Conservation (phyloP, 2,329 filamentous ascomycete genomes). For the Fusarium anthophilum region DNA sequence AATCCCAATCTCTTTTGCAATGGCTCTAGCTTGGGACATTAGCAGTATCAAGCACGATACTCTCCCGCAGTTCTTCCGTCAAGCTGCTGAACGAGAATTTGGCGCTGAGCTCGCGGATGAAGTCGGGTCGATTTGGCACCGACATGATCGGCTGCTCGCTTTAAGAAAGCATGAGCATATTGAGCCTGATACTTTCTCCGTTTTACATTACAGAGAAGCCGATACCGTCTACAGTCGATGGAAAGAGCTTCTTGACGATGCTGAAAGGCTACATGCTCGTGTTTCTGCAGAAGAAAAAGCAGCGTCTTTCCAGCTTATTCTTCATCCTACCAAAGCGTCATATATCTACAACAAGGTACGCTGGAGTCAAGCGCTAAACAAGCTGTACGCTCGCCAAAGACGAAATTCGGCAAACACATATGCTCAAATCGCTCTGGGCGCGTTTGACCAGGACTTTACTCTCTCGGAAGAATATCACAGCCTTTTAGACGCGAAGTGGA, state of each 20-base stretch:
- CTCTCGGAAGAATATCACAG: slow-evolving; percentile 61
- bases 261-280: slow-evolving; percentile 53
- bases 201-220: slow-evolving; percentile 68
- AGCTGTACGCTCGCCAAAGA: slow-evolving; percentile 61
- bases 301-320: slow-evolving; percentile 66
- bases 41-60: slow-evolving; percentile 51
- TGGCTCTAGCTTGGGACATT: slow-evolving; percentile 67
- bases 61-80: slow-evolving; percentile 55
- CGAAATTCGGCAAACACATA: slow-evolving; percentile 62
- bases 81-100: slow-evolving; percentile 61
- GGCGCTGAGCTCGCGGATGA: slow-evolving; percentile 52
- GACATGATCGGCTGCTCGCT: slow-evolving; percentile 56
- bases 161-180: slow-evolving; percentile 68
- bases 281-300: slow-evolving; percentile 54
- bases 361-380: slow-evolving; percentile 56
- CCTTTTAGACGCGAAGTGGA: slow-evolving; percentile 64
- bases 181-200: slow-evolving; percentile 62
- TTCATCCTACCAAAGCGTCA: slow-evolving; percentile 66
- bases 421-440: slow-evolving; percentile 55
- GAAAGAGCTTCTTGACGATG: slow-evolving; percentile 54
- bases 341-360: slow-evolving; percentile 59
- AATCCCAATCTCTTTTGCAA: slow-evolving; percentile 63
- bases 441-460: slow-evolving; percentile 61
- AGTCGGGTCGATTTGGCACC: slow-evolving; percentile 58
- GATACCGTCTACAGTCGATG: slow-evolving; percentile 60